A percentile compares a stretch with the other conserved stretches of the same genome.
Evolutionary conservation across 306 rosid genomes (phyloP).

Genomic region (Ziziphus jujuba): DNA sequence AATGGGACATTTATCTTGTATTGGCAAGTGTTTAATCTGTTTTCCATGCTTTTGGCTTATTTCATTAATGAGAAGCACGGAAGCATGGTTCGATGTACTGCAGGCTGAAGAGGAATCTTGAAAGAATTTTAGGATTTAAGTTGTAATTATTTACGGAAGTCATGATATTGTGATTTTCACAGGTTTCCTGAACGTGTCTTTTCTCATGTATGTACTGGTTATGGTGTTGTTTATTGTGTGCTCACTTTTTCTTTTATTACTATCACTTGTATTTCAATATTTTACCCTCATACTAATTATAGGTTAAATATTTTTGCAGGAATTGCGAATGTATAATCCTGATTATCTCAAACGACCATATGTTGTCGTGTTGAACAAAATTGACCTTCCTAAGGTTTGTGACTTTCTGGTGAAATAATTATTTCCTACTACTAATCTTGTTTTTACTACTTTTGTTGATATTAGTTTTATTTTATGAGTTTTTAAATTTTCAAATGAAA

Average conservation of each 20-base stretch:
- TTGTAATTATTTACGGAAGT: background rate
- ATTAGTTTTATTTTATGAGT: background rate
- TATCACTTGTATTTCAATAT: background rate
- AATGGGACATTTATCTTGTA: too few species aligned
- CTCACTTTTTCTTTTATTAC: background rate
- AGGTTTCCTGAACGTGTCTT: background rate
- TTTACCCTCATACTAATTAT: constrained; percentile 19
- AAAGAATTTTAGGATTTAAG: too few species aligned
- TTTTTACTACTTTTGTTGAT: background rate
- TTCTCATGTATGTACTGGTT: background rate
- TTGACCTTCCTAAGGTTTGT: constrained; percentile 85
- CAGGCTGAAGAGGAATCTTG: too few species aligned
- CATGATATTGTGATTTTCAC: background rate
- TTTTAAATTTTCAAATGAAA: background rate
- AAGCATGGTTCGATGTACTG: too few species aligned
- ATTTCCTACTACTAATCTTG: background rate
- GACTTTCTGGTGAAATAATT: background rate
- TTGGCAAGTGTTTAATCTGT: too few species aligned
- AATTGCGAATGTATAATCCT: constrained; percentile 95
- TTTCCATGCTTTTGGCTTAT: too few species aligned
- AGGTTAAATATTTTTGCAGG: constrained; percentile 54
- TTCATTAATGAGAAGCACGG: too few species aligned
- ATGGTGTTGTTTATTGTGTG: background rate
- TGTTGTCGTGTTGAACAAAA: constrained; percentile 89
- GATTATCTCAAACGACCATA: constrained; percentile 89